Conservation (phyloP, 768 basidiomycete genomes). For the Peribolospora baueri region DNA sequence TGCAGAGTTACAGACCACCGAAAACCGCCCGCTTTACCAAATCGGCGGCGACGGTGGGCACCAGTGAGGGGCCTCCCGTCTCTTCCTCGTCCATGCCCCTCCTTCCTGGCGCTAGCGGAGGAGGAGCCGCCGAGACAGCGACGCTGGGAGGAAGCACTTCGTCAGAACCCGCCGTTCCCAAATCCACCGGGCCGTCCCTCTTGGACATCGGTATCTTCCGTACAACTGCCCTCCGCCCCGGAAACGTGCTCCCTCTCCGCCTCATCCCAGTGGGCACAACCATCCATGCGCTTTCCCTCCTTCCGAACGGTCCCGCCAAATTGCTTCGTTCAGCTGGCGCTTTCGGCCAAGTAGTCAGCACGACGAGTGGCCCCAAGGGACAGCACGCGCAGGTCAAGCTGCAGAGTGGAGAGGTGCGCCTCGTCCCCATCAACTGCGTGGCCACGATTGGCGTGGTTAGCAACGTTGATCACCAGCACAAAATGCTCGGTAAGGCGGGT, state of each 20-base stretch:
- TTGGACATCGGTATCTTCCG: constrained; percentile 68
- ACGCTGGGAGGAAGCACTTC: constrained; percentile 6
- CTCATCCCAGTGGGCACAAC: constrained; percentile 82
- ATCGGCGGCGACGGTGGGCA: not conserved
- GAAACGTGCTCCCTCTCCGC: constrained; percentile 75
- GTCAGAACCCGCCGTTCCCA: constrained; percentile 1
- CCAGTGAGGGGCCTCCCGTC: too few species aligned
- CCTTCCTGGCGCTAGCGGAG: constrained; percentile 10
- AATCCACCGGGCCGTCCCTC: constrained; percentile 4
- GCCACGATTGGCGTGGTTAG: constrained; percentile 82
- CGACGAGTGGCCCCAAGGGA: constrained; percentile 29
- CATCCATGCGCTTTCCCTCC: constrained; percentile 62
- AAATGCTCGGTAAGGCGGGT: constrained; percentile 75
- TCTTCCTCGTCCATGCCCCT: constrained; percentile 2
- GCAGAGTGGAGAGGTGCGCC: constrained; percentile 78
- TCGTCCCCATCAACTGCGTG: constrained; percentile 45
- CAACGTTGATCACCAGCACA: constrained; percentile 69
- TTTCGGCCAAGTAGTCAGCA: constrained; percentile 53
- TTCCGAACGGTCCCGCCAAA: constrained; percentile 46
- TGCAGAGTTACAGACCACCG: constrained; percentile 45
- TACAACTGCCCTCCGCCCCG: constrained; percentile 56
- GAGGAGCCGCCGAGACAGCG: constrained; percentile 9
- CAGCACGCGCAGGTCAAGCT: constrained; percentile 61
- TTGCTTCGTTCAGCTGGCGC: constrained; percentile 79
- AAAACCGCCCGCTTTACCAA: constrained; percentile 7